Percentiles rank a stretch among this genome's conserved stretches.
Conservation (phyloP, 1,284 basidiomycete genomes). For the Macrocybe sp. region DNA sequence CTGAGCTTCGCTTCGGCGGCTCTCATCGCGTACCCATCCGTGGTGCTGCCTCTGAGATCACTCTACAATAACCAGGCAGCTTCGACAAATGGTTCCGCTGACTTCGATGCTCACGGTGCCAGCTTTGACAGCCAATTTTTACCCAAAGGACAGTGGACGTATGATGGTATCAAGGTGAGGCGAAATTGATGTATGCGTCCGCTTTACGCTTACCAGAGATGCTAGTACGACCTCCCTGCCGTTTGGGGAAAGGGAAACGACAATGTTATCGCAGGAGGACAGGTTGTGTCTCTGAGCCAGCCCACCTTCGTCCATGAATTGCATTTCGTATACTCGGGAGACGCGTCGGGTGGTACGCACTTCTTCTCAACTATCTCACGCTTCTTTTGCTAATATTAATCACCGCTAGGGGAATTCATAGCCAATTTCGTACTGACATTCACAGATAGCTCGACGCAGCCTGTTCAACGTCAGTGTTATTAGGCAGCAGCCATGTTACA, state of each 20-base stretch:
- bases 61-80: constrained; percentile 39
- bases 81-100: constrained; percentile 31
- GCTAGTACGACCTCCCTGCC: constrained; percentile 34
- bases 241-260: constrained; percentile 33
- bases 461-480: constrained; percentile 25
- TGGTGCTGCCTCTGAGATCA: constrained; percentile 17
- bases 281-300: constrained; percentile 26
- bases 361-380: background rate
- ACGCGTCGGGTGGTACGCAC: constrained; percentile 23
- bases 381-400: background rate
- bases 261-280: constrained; percentile 34
- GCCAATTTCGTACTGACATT: constrained; percentile 30
- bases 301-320: constrained; percentile 32
- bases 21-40: background rate
- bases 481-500: too few relatives aligned
- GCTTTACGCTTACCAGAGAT: constrained; percentile 1
- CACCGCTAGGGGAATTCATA: constrained; percentile 25
- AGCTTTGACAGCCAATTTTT: constrained; percentile 33
- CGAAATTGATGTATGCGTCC: background rate
- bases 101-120: constrained; percentile 31
- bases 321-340: constrained; percentile 39
- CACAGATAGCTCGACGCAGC: constrained; percentile 25
- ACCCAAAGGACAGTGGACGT: constrained; percentile 28
- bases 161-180: constrained; percentile 31
- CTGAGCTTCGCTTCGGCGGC: too few relatives aligned